A percentile compares a stretch with the other conserved stretches of the same genome.
phyloP scores from a whole-genome alignment of 1,284 basidiomycete species.

The Cryptococcus floricola region DNA sequence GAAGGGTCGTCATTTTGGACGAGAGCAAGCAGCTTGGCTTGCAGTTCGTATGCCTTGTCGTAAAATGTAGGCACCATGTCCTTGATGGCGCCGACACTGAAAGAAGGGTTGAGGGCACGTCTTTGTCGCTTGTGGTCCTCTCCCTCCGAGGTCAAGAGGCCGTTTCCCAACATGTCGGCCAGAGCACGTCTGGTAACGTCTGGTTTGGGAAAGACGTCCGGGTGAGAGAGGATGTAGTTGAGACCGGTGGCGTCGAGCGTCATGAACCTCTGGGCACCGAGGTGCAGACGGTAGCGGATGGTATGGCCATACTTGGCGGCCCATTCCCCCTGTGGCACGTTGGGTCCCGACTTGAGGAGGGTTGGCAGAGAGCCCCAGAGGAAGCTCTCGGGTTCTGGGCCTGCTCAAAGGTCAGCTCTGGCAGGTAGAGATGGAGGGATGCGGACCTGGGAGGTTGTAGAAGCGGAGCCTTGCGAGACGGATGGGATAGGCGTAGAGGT shows the following conservation, averaged over 20 bases:
- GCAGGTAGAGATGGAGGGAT: background rate
- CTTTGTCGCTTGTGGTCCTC: slow-evolving; percentile 55
- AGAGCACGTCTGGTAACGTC: slow-evolving; percentile 59
- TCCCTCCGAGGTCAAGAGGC: slow-evolving; percentile 44
- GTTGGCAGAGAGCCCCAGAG: slow-evolving; percentile 19
- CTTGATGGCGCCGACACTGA: slow-evolving; percentile 40
- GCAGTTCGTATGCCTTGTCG: slow-evolving; percentile 58
- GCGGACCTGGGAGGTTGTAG: slow-evolving; percentile 25
- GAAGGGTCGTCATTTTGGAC: slow-evolving; percentile 13
- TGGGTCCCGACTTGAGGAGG: slow-evolving; percentile 16
- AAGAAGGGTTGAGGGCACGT: slow-evolving; percentile 48
- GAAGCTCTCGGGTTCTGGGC: slow-evolving; percentile 12
- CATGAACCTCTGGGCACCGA: slow-evolving; percentile 51
- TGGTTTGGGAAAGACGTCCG: slow-evolving; percentile 65
- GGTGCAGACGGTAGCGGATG: slow-evolving; percentile 16
- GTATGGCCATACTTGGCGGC: slow-evolving; percentile 21
- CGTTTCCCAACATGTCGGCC: slow-evolving; percentile 45
- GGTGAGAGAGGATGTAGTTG: slow-evolving; percentile 58
- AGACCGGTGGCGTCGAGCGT: slow-evolving; percentile 61
- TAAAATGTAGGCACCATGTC: slow-evolving; percentile 57
- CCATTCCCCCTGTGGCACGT: slow-evolving; percentile 20
- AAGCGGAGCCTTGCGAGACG: slow-evolving; percentile 20
- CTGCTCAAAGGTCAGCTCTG: slow-evolving; percentile 1
- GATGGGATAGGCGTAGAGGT: slow-evolving; percentile 19
- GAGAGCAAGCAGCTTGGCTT: slow-evolving; percentile 28